These are phyloP conservation scores for Talaromyces borbonicus DNA, from an alignment of 495 filamentous ascomycete genomes.

Conservation along the genomic window DNA sequence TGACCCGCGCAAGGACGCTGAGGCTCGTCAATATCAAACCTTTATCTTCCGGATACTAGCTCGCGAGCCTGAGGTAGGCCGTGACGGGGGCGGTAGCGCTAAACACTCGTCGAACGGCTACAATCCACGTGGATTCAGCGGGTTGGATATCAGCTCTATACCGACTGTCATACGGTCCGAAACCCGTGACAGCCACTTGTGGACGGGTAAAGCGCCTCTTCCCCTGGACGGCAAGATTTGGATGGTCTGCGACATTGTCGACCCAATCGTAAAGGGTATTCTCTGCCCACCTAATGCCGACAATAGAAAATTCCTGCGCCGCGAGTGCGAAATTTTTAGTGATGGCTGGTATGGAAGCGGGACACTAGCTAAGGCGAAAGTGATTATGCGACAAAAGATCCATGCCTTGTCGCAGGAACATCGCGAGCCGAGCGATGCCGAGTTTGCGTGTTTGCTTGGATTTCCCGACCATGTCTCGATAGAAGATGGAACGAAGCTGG, in stretches of 20 bases:
- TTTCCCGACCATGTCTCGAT: conserved; percentile 35
- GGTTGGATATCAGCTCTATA: conserved; percentile 9
- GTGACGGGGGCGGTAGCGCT: conserved; percentile 59
- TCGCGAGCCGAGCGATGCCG: conserved; percentile 32
- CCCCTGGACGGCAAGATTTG: conserved; percentile 72
- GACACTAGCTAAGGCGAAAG: conserved; percentile 66
- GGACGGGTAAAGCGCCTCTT: conserved; percentile 59
- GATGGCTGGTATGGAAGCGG: conserved; percentile 80
- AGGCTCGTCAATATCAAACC: conserved; percentile 76
- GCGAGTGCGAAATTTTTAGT: conserved; percentile 43
- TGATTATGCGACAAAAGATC: conserved; percentile 80
- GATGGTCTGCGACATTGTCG: conserved; percentile 87
- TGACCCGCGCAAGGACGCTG: conserved; percentile 68
- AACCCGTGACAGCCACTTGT: conserved; percentile 48
- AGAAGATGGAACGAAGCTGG: conserved; percentile 16
- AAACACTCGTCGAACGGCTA: conserved; percentile 16
- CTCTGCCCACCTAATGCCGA: conserved; percentile 16
- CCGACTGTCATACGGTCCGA: conserved; percentile 3
- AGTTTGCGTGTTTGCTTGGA: conserved; percentile 33
- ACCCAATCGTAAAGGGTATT: conserved; percentile 48
- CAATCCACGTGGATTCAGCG: conserved; percentile 12
- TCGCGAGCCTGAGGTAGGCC: conserved; percentile 68
- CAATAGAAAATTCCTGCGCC: conserved; percentile 23
- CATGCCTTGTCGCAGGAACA: conserved; percentile 32
- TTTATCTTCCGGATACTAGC: conserved; percentile 68